These are phyloP conservation scores for Plantago ovata DNA, from an alignment of 257 asterid genomes.

Conservation along the genomic window DNA sequence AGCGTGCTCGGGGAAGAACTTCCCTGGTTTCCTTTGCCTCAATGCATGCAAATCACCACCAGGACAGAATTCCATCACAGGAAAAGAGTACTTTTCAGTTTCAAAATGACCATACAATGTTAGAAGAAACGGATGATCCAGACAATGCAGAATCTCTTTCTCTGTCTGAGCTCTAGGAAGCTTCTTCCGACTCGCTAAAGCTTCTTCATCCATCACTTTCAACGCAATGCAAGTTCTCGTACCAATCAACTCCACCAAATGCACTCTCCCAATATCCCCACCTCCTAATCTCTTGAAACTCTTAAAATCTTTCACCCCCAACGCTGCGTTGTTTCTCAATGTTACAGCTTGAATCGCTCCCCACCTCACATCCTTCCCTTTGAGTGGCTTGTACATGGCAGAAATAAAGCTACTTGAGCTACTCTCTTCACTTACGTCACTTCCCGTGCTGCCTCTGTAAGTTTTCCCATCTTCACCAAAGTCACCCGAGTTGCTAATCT, in stretches of 20 bases:
- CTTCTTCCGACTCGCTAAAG: conserved; percentile 70
- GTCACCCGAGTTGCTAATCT: too few relatives aligned
- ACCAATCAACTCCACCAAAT: conserved; percentile 74
- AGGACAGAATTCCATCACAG: conserved; percentile 95
- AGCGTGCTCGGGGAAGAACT: conserved; percentile 73
- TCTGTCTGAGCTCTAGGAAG: conserved; percentile 84
- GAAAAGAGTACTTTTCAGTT: conserved; percentile 73
- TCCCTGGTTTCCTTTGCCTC: conserved; percentile 78
- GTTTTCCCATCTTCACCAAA: too few relatives aligned
- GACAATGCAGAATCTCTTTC: conserved; percentile 77
- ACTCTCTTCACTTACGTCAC: too few relatives aligned
- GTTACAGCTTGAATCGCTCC: too few relatives aligned
- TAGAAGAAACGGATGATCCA: conserved; percentile 97
- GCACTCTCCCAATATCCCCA: conserved; percentile 88
- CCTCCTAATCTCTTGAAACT: conserved; percentile 76
- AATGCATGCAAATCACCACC: conserved; percentile 95
- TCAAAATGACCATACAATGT: conserved; percentile 85
- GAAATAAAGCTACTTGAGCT: too few relatives aligned
- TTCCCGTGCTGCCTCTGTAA: too few relatives aligned
- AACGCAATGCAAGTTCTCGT: conserved; percentile 67
- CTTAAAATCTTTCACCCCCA: conserved; percentile 70
- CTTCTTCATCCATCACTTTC: conserved; percentile 92
- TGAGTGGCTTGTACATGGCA: too few relatives aligned
- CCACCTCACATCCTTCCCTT: too few relatives aligned
- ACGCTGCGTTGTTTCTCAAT: too few relatives aligned